These are phyloP conservation scores for Sordariomycetes sp. DNA, from an alignment of 2,329 filamentous ascomycete species.

Conservation along the genomic window DNA sequence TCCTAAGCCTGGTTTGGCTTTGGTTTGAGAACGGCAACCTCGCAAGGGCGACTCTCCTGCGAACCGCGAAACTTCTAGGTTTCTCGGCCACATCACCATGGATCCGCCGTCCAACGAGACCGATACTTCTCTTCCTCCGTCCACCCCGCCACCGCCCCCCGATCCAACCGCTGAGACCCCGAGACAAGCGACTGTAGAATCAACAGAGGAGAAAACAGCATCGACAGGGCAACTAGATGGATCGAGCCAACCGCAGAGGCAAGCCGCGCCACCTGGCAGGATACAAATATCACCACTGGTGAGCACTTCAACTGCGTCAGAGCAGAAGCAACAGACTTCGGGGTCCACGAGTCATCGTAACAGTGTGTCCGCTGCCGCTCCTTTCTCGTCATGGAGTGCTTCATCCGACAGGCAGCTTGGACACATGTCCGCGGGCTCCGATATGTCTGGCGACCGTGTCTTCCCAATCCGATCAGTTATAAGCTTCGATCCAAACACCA, in stretches of 20 bases:
- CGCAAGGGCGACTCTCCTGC: too few relatives aligned
- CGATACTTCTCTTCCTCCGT: constrained; percentile 3
- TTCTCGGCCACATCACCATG: constrained; percentile 10
- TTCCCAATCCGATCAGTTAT: constrained; percentile 78
- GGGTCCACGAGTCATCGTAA: background rate
- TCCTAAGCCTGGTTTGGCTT: background rate
- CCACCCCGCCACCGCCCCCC: background rate
- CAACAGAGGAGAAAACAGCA: background rate
- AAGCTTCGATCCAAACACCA: constrained; percentile 51
- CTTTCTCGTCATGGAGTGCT: constrained; percentile 28
- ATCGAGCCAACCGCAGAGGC: background rate
- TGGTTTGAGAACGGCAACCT: background rate
- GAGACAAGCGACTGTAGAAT: background rate
- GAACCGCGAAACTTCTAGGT: background rate
- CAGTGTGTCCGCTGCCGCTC: background rate
- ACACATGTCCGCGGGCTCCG: constrained; percentile 20
- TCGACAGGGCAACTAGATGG: background rate
- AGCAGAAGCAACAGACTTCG: background rate
- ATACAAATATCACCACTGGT: background rate
- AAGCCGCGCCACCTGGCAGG: background rate
- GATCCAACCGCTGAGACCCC: background rate
- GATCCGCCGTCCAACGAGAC: constrained; percentile 11
- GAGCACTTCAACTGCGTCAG: background rate
- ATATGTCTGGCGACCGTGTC: constrained; percentile 48
- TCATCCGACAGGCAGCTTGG: constrained; percentile 29